Conservation (phyloP, 345 rosid genomes). For the thale cress (Arabidopsis thaliana) region DNA sequence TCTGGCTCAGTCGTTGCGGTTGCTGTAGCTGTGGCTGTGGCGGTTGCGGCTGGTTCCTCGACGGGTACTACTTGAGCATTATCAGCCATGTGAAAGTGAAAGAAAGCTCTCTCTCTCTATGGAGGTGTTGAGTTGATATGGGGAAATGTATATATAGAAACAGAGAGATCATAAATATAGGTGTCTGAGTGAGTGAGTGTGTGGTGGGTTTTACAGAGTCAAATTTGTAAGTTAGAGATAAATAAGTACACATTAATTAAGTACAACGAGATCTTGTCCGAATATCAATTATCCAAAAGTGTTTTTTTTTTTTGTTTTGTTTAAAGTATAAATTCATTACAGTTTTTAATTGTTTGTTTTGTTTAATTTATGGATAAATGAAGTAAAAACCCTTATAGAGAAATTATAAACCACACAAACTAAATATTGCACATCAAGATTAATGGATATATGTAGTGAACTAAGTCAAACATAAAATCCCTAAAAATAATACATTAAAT, state of each 20-base stretch:
- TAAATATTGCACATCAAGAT: slow-evolving; percentile 21
- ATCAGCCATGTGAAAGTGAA: slow-evolving; percentile 44
- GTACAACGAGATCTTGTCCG: slow-evolving; percentile 39
- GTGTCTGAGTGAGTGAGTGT: slow-evolving; percentile 37
- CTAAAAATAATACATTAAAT: background rate
- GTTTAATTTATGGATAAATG: background rate
- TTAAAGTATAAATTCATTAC: background rate
- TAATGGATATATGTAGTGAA: slow-evolving; percentile 2
- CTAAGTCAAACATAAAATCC: background rate
- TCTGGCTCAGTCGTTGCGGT: slow-evolving; percentile 22
- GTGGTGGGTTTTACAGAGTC: slow-evolving; percentile 48
- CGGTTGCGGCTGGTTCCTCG: slow-evolving; percentile 29
- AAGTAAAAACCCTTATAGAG: background rate
- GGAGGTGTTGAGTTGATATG: slow-evolving; percentile 21
- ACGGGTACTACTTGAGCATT: slow-evolving; percentile 39
- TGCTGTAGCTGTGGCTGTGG: slow-evolving; percentile 5
- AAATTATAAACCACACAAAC: background rate
- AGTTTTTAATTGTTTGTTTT: background rate
- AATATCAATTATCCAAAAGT: slow-evolving; percentile 3
- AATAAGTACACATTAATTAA: slow-evolving; percentile 38
- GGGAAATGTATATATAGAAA: slow-evolving; percentile 25
- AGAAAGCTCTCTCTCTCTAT: slow-evolving; percentile 13
- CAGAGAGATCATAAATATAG: slow-evolving; percentile 10
- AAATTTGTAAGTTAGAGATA: slow-evolving; percentile 41
- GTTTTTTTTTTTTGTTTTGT: background rate